Base-by-base conservation (phyloP, 164 flowering plant genomes). In the Vitis riparia region DNA sequence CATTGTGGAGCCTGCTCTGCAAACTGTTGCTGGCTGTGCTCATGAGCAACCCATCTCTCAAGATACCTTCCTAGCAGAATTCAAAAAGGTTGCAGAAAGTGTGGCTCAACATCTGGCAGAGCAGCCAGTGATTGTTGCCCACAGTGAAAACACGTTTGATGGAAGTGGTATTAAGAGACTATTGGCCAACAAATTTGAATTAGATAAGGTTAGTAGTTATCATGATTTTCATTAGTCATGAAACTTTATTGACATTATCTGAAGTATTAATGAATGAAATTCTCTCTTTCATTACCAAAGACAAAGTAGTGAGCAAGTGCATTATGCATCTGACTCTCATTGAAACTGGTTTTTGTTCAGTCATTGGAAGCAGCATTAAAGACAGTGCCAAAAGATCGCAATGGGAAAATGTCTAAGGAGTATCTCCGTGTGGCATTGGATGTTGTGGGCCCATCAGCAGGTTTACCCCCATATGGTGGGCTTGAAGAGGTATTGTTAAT, bases 91-190 rank as follows among this genome's bases (percentile, higher is more conserved):
- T 3, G 81, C 79, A 1, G 87, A 78, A 68, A 70, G 52, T 52
- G 74, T 89, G 56, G 90, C 84, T 51, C 85, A 74, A 48, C 77
- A 37, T 64, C 90, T 95, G 15, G 87, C 83, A 65, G 97, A 90
- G 65, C 85, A 86, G 51, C 99, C 98, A 1, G 99, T 88, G 49
- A 95, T 95, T 55, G 97, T 95, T 37, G 99, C 98, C 5, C 98
- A 95, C 66, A 91, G 86, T 50, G 97, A 88, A 67, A 89, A 87
- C 66, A 88, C 87, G 53, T 93, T 91, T 69, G 93, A 95, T 71
- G 99, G 99, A 59, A 90, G 87, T 73, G 84, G 90, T 64, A 80
- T 95, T 58, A 88, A 74, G 83, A 87, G 89, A 70, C 74, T 95
- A 1, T 68, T 95, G 56, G 81, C 97, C 67, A 93, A 89, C 83